Percentiles rank a stretch among this genome's conserved stretches.
phyloP scores from a whole-genome alignment of 208 protist species.

The Wallacemonas rigidus region DNA sequence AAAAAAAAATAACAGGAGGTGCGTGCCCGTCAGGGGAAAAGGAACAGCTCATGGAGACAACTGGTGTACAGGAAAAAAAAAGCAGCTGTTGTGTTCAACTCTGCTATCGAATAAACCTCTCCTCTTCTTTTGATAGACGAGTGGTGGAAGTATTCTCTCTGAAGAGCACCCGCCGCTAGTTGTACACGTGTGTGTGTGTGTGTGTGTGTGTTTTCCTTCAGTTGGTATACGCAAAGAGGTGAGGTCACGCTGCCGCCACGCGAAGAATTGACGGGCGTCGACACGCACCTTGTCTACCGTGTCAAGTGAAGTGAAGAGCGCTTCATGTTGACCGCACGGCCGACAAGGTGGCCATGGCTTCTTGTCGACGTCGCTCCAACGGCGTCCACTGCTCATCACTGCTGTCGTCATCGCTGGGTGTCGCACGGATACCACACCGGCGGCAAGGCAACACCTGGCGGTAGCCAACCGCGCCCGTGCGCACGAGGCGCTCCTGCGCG shows the following conservation, averaged over 20 bases:
- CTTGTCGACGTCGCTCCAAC: constrained; percentile 30
- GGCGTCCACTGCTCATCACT: constrained; percentile 17
- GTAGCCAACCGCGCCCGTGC: constrained; percentile 15
- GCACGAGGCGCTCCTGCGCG: not conserved
- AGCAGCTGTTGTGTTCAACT: too few species aligned
- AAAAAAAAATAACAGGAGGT: too few species aligned
- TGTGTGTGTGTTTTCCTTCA: not conserved
- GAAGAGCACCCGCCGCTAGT: not conserved
- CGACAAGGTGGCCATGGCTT: constrained; percentile 29
- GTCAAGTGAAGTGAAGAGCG: too few species aligned
- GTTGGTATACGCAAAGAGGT: not conserved
- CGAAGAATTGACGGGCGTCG: too few species aligned
- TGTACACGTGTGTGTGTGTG: not conserved
- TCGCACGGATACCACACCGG: not conserved
- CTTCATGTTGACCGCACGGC: not conserved
- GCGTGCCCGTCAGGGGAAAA: too few species aligned
- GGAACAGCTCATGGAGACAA: too few species aligned
- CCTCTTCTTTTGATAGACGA: too few species aligned
- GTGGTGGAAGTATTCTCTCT: not conserved
- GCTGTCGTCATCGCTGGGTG: too few species aligned
- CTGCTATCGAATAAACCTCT: too few species aligned
- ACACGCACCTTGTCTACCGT: too few species aligned
- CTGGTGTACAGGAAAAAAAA: too few species aligned
- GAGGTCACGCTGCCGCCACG: too few species aligned
- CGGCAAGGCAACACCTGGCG: constrained; percentile 27